These are phyloP conservation scores for Thalassiosira hispida DNA, from an alignment of 352 stramenopile species.

Conservation along the genomic window DNA sequence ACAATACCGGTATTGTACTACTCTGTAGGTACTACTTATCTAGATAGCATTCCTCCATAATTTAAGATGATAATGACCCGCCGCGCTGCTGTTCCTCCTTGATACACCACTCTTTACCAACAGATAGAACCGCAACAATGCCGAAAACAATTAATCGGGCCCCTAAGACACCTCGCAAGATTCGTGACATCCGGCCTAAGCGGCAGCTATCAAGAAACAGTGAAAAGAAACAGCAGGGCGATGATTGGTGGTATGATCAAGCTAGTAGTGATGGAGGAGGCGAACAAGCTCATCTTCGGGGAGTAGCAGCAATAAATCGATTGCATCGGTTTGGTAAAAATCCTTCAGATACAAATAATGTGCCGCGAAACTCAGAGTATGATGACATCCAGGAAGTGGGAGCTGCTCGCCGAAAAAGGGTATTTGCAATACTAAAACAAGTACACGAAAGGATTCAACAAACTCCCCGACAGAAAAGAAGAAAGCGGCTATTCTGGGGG, in stretches of 20 bases:
- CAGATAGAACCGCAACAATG: too few relatives aligned
- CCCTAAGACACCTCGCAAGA: constrained; percentile 12
- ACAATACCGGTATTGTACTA: too few relatives aligned
- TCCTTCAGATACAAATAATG: background rate
- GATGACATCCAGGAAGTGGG: background rate
- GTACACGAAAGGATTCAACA: constrained; percentile 19
- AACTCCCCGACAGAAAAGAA: constrained; percentile 19
- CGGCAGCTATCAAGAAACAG: constrained; percentile 18
- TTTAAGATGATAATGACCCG: too few relatives aligned
- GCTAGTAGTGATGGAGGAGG: background rate
- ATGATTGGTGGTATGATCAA: constrained; percentile 15
- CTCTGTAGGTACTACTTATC: too few relatives aligned
- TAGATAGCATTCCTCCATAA: too few relatives aligned
- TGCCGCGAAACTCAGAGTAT: background rate
- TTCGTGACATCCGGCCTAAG: constrained; percentile 20
- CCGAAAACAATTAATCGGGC: constrained; percentile 2
- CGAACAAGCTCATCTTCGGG: constrained; percentile 1
- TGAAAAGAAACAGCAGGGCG: background rate
- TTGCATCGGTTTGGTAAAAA: background rate
- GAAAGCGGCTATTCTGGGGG: constrained; percentile 31
- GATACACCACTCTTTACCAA: too few relatives aligned
- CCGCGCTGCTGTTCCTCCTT: too few relatives aligned
- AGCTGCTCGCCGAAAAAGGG: background rate
- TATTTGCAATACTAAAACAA: background rate
- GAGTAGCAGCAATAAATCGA: constrained; percentile 6